These are phyloP conservation scores for Gymnopilus dilepis DNA, from an alignment of 768 basidiomycete genomes.

Conservation along the genomic window DNA sequence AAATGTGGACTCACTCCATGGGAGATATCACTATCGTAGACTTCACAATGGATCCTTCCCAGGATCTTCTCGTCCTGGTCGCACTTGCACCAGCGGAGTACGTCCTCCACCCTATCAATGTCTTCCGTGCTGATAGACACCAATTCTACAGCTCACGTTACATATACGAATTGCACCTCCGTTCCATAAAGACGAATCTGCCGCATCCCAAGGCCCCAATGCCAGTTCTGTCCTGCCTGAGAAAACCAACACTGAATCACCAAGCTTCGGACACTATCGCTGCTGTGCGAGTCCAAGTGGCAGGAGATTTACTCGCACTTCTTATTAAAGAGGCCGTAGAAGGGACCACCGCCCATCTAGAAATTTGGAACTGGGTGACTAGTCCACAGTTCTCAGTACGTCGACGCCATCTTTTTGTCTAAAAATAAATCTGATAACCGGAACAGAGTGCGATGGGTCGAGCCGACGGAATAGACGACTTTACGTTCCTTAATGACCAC, in stretches of 20 bases:
- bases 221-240: conserved; percentile 44
- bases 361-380: conserved; percentile 57
- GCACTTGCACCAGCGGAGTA: conserved; percentile 47
- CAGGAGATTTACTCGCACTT: conserved; percentile 51
- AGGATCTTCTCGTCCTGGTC: conserved; percentile 59
- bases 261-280: conserved; percentile 40
- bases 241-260: conserved; percentile 33
- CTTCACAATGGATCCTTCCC: conserved; percentile 62
- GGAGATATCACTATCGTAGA: conserved; percentile 51
- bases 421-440: conserved; percentile 1
- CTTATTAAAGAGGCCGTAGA: conserved; percentile 53
- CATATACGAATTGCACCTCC: conserved; percentile 55
- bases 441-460: conserved; percentile 47
- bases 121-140: neutral
- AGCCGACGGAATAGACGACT: conserved; percentile 54
- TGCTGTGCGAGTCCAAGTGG: conserved; percentile 51
- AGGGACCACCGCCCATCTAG: conserved; percentile 46
- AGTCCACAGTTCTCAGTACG: conserved; percentile 47
- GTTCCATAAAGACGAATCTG: conserved; percentile 55
- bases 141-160: conserved; percentile 39
- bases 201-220: conserved; percentile 51
- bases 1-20: conserved; percentile 51
- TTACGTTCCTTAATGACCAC: conserved; percentile 51
- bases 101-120: conserved; percentile 25
- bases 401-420: conserved; percentile 12